A percentile compares a stretch with the other conserved stretches of the same genome.
Evolutionary conservation across 768 basidiomycete genomes (phyloP).

Genomic region (Xerocomellus amylosporus): DNA sequence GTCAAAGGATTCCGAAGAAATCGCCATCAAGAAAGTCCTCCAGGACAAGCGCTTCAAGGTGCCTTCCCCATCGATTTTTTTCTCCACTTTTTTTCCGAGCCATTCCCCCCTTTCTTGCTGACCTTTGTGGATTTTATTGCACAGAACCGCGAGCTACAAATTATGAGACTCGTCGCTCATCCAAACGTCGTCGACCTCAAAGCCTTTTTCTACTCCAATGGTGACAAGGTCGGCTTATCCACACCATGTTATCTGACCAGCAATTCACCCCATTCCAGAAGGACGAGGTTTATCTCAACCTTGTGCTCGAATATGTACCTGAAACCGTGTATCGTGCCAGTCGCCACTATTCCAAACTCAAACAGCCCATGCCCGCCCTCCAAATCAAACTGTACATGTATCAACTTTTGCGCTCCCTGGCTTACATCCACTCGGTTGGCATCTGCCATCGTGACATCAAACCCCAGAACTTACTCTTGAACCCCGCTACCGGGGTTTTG

Average conservation of each 20-base stretch:
- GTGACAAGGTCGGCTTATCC: constrained; percentile 80
- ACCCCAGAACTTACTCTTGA: constrained; percentile 96
- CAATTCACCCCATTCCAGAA: constrained; percentile 52
- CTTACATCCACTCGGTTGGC: constrained; percentile 99
- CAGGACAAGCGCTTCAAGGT: constrained; percentile 99
- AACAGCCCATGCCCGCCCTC: constrained; percentile 99
- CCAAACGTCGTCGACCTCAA: constrained; percentile 97
- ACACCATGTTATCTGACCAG: constrained; percentile 3
- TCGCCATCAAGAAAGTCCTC: constrained; percentile 99
- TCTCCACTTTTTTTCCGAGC: constrained; percentile 5
- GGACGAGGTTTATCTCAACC: constrained; percentile 99
- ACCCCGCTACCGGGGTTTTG: constrained; percentile 93
- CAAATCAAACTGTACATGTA: constrained; percentile 99
- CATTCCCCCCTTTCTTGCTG: constrained; percentile 6
- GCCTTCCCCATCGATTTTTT: constrained; percentile 7
- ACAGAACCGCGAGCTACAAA: constrained; percentile 98
- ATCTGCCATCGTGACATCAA: constrained; percentile 99
- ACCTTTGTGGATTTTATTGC: constrained; percentile 4
- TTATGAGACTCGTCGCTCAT: constrained; percentile 95
- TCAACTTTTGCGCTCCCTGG: constrained; percentile 94
- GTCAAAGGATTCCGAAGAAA: constrained; percentile 70
- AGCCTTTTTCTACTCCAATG: constrained; percentile 99
- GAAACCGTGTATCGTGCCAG: constrained; percentile 99
- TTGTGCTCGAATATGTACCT: constrained; percentile 98
- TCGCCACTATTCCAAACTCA: constrained; percentile 98